Conservation (phyloP, 805 yeast species). For the Monosporozyma aerobia region DNA sequence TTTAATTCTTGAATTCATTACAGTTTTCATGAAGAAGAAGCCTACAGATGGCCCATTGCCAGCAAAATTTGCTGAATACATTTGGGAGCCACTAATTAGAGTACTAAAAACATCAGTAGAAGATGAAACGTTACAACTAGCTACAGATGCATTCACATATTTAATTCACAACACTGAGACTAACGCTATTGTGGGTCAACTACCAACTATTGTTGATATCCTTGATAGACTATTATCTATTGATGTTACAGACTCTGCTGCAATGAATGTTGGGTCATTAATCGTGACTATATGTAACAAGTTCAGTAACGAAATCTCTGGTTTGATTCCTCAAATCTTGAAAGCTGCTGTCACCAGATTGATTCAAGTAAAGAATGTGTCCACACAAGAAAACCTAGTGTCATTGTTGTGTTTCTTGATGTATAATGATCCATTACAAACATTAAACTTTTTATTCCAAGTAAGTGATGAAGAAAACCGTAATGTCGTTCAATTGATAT, state of each 20-base stretch:
- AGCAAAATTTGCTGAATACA: slow-evolving; percentile 12
- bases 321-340: slow-evolving; percentile 44
- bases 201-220: slow-evolving; percentile 36
- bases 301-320: slow-evolving; percentile 34
- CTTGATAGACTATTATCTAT: slow-evolving; percentile 63
- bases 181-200: slow-evolving; percentile 8
- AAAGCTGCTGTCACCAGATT: slow-evolving; percentile 66
- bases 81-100: slow-evolving; percentile 21
- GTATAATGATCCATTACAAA: slow-evolving; percentile 49
- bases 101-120: slow-evolving; percentile 42
- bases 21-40: slow-evolving; percentile 24
- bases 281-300: slow-evolving; percentile 51
- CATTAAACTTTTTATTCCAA: slow-evolving; percentile 50
- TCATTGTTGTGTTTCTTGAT: slow-evolving; percentile 69
- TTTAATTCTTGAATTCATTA: slow-evolving; percentile 31
- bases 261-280: slow-evolving; percentile 62
- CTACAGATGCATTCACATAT: slow-evolving; percentile 64
- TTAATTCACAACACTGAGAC: slow-evolving; percentile 38
- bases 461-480: slow-evolving; percentile 27
- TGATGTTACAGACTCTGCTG: slow-evolving; percentile 67
- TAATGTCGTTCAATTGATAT: slow-evolving; percentile 44
- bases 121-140: slow-evolving; percentile 66
- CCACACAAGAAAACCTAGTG: slow-evolving; percentile 69
- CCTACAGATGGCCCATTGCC: slow-evolving; percentile 26
- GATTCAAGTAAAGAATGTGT: slow-evolving; percentile 52